Evolutionary conservation across 23 red algal species (phyloP), one percentile per base, ranked within the genome.

Genomic region (Gracilaria gracilis): DNA sequence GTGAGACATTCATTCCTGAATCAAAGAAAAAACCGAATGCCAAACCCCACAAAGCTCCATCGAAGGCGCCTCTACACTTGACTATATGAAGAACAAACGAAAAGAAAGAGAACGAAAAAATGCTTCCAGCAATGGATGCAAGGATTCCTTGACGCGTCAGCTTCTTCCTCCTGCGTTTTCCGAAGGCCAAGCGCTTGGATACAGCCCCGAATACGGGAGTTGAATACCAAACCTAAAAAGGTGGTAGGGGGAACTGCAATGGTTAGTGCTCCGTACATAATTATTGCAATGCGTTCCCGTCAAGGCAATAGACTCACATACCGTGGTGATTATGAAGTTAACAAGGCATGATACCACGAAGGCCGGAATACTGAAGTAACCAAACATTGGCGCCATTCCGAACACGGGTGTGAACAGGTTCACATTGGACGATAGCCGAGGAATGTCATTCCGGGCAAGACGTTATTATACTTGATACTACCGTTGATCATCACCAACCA

Each of bases 1-100:
- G 70, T 9, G 87, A 81, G 21, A 74, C 74, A 47, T 90, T 90
- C 31, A 90, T 39, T 27, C 87, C 87, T 4, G 76, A 76, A 21
- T 90, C 72, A 65, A 90, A 90, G 67, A 87, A 87, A 49, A 90
- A 50, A 5, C 87, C 76, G 16, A 90, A 39, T 17, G 74, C 87
- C 57, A 90, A 48, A 32, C 87, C 87, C 87, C 87, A 90, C 40
- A 90, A 57, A 67, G 74, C 71, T 4, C 87, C 87, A 37, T 90
- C 87, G 4, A 81, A 67, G 0, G 74, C 37, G 11, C 44, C 44
- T 47, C 51, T 27, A 62, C 87, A 90, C 24, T 48, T 69, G 24
- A 61, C 74, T 66, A 57, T 36, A n/a, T 81, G 53, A 29, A 90
- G 73, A 37, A 79, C 57, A 49, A 64, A 66, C 23, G 64, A 44